phyloP scores from a whole-genome alignment of 345 rosid species.

The Rhodomyrtus tomentosa region DNA sequence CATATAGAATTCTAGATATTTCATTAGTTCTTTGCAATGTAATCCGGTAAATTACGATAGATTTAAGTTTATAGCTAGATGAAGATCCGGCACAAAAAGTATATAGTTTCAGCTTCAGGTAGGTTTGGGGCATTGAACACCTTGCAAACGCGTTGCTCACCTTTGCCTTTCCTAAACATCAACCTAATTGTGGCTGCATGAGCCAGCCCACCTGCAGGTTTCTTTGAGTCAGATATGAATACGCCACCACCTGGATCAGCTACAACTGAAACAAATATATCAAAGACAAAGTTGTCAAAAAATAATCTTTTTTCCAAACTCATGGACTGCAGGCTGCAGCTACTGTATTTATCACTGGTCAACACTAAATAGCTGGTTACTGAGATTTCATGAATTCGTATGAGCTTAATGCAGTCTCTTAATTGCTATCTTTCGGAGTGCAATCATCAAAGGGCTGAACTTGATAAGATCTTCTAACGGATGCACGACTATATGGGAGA shows the following conservation, averaged over 20 bases:
- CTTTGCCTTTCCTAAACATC: no score
- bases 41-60: not conserved
- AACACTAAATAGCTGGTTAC: not conserved
- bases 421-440: not conserved
- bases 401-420: not conserved
- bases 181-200: no score
- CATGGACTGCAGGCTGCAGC: not conserved
- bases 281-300: not conserved
- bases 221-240: slow-evolving; percentile 74
- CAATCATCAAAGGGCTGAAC: not conserved
- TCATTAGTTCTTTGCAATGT: not conserved
- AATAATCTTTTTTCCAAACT: not conserved
- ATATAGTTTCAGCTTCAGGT: slow-evolving; percentile 89
- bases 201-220: slow-evolving; percentile 77
- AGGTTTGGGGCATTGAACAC: slow-evolving; percentile 70
- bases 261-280: slow-evolving; percentile 40
- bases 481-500: not conserved
- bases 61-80: not conserved
- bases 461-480: not conserved
- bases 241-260: slow-evolving; percentile 88
- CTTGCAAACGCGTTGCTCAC: no score
- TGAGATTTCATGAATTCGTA: not conserved
- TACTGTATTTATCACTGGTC: not conserved
- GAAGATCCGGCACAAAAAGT: slow-evolving; percentile 9
- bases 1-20: not conserved